phyloP scores from a whole-genome alignment of 306 rosid genomes.

The Glycyrrhiza uralensis region DNA sequence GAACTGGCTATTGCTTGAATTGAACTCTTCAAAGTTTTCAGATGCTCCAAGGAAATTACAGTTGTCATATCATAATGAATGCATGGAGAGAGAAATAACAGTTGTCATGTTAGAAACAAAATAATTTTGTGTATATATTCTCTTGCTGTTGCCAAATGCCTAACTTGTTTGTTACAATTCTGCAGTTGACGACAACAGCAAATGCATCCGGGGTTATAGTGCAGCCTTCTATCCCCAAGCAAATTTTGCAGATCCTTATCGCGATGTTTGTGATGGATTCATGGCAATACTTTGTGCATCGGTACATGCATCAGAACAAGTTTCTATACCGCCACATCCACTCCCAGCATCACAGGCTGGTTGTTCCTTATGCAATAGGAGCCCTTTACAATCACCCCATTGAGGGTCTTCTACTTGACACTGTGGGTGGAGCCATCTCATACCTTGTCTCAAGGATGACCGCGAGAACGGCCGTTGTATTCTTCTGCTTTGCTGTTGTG shows the following conservation, averaged over 20 bases:
- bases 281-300: constrained; percentile 92
- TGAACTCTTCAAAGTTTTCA: neutral
- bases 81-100: neutral
- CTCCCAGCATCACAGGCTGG: constrained; percentile 76
- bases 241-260: constrained; percentile 55
- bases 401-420: constrained; percentile 88
- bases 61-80: neutral
- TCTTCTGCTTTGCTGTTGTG: constrained; percentile 79
- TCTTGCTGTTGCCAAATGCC: neutral
- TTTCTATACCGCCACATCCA: constrained; percentile 78
- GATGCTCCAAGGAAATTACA: neutral
- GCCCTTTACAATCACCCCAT: constrained; percentile 90
- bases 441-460: constrained; percentile 79
- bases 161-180: constrained; percentile 20
- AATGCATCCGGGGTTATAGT: constrained; percentile 39
- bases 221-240: constrained; percentile 56
- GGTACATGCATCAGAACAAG: constrained; percentile 92
- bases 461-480: constrained; percentile 68
- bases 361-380: constrained; percentile 87
- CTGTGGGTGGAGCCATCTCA: constrained; percentile 79
- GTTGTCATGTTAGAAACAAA: neutral
- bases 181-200: constrained; percentile 55
- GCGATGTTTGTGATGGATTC: constrained; percentile 89
- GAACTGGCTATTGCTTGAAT: neutral
- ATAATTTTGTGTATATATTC: neutral